phyloP scores from a whole-genome alignment of 2,329 filamentous ascomycete species.

The Penicillium sp. region DNA sequence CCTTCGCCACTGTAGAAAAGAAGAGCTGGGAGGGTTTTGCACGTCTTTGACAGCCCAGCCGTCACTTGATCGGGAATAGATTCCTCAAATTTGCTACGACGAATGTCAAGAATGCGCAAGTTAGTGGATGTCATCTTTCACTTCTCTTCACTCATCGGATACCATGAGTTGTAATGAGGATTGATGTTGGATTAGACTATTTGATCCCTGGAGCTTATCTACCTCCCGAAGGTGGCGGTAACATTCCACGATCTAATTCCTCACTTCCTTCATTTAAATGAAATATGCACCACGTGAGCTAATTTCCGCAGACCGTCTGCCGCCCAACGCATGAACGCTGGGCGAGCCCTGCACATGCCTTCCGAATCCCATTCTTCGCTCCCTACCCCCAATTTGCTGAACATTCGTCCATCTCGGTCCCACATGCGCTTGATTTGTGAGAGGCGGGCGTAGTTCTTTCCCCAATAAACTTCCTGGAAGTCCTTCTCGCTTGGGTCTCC shows the following conservation, averaged over 20 bases:
- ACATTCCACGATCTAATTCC: neutral
- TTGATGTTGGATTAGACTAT: neutral
- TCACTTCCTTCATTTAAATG: neutral
- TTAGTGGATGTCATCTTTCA: neutral
- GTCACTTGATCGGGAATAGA: neutral
- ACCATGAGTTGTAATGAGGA: neutral
- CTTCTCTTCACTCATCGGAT: neutral
- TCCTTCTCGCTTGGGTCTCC: neutral
- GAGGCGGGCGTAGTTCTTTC: neutral
- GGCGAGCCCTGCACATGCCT: neutral
- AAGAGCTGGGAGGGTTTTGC: neutral
- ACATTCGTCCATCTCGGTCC: neutral
- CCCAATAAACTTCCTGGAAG: neutral
- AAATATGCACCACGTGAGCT: neutral
- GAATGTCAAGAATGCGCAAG: neutral
- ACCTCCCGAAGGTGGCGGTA: neutral
- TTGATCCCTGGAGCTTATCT: neutral
- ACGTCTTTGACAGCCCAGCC: neutral
- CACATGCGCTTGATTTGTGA: neutral
- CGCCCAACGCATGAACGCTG: neutral
- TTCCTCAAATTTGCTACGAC: neutral
- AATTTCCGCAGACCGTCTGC: neutral
- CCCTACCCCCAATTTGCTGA: neutral
- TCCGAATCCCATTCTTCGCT: constrained; percentile 1
- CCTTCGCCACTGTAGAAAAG: neutral